Evolutionary conservation across 352 stramenopile genomes (phyloP), one percentile per base, ranked within the genome.

Genomic region (Globisporangium spiculum): DNA sequence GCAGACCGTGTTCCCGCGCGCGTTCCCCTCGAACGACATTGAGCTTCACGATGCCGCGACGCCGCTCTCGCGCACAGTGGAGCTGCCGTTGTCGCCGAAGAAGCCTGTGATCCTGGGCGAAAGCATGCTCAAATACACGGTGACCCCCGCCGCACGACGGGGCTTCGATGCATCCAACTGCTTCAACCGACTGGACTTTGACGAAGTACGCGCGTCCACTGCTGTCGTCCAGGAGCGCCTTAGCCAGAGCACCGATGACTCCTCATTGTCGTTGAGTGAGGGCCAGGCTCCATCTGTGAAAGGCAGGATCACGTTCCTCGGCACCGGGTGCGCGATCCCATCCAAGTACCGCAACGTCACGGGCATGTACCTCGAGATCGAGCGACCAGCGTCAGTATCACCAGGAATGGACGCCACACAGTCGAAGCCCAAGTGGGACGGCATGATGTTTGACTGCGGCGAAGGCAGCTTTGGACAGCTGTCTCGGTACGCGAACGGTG

Each of bases 331-430:
- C 26, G 97, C 97, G 30, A 93, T 99, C 30, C 97, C 97, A 44
- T 99, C 96, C 68, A 99, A 99, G 78, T 98, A 99, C 74, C 91
- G 97, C 64, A 99, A 99, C 80, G 97, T 99, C 41, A 98, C 91
- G 2, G 94, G 94, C 44, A 99, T 98, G 69, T 97, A 97, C 68
- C 53, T 99, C 18, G 75, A 90, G 71, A 64, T 98, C 6, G 75
- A 72, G 24, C 32, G 63, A 20, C 59, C 53, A 57, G 18, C 44
- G n/a, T 52, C 9, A 32, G 18, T 32, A 26, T 52, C 18, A 9
- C 56, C 44, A 7, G 7, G 63, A 53, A 16, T n/a, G 6, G 26
- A 36, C 0, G 52, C 6, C 24, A 38, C 41, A 6, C 55, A 30
- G 1, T 27, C 63, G 18, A 27, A 24, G 3, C n/a, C 56, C 14